Conservation (phyloP, 306 rosid genomes). For the Quercus rubra region DNA sequence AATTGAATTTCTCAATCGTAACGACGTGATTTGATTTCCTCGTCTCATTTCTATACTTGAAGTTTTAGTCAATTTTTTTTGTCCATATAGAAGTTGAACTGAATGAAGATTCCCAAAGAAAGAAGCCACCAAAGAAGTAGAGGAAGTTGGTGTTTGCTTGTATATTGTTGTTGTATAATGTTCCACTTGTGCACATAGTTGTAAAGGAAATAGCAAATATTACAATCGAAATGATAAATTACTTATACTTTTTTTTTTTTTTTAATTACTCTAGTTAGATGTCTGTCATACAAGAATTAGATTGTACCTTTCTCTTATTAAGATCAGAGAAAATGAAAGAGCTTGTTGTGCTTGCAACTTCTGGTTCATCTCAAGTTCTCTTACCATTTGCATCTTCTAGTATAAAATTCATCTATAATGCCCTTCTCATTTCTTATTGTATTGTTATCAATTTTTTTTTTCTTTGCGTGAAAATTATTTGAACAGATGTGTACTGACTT, state of each 20-base stretch:
- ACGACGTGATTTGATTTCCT: slow-evolving; percentile 51
- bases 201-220: background rate
- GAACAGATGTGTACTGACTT: background rate
- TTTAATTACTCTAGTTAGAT: background rate
- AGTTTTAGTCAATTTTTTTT: slow-evolving; percentile 9
- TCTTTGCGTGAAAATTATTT: background rate
- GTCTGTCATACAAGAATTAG: background rate
- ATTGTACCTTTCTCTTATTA: background rate
- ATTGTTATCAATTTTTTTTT: background rate
- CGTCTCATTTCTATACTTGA: slow-evolving; percentile 2
- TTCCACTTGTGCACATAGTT: background rate
- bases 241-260: background rate
- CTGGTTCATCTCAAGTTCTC: background rate
- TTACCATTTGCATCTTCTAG: background rate
- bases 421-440: background rate
- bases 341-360: background rate
- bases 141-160: background rate
- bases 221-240: background rate
- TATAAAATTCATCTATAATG: background rate
- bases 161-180: background rate
- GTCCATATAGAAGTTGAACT: slow-evolving; percentile 13
- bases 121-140: background rate
- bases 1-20: slow-evolving; percentile 57
- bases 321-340: background rate
- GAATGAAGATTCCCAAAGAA: slow-evolving; percentile 12